A percentile compares a stretch with the other conserved stretches of the same genome.
phyloP scores from a whole-genome alignment of 805 yeast species.

The Teunomyces cretensis region DNA sequence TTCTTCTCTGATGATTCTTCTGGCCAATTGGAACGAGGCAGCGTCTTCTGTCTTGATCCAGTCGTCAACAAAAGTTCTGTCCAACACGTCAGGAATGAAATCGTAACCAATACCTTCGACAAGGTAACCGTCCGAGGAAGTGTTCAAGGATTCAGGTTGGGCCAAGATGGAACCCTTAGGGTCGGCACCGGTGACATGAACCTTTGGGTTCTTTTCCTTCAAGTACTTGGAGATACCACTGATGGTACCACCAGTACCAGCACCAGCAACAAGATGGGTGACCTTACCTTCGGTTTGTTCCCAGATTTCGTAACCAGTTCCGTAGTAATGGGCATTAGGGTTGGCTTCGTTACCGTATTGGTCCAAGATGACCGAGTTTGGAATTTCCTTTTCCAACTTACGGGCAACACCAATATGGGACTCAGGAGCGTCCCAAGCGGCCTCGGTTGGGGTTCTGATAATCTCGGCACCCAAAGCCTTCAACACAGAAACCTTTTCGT shows the following conservation, averaged over 20 bases:
- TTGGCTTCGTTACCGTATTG: conserved; percentile 78
- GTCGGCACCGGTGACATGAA: conserved; percentile 76
- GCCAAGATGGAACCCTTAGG: conserved; percentile 87
- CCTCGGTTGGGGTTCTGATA: conserved; percentile 87
- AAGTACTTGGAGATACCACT: conserved; percentile 84
- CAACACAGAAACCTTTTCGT: conserved; percentile 83
- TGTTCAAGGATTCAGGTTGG: conserved; percentile 69
- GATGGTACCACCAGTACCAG: conserved; percentile 96
- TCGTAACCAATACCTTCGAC: conserved; percentile 94
- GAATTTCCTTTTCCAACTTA: conserved; percentile 77
- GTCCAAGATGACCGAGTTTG: conserved; percentile 80
- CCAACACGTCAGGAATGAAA: conserved; percentile 78
- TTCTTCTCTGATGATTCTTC: conserved; percentile 80
- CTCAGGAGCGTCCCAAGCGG: conserved; percentile 92
- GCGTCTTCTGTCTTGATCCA: conserved; percentile 89
- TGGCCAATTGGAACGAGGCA: conserved; percentile 74
- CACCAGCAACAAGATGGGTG: conserved; percentile 81
- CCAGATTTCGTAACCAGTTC: conserved; percentile 86
- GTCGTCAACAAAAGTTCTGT: conserved; percentile 62
- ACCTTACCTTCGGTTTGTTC: conserved; percentile 72
- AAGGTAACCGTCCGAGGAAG: conserved; percentile 57
- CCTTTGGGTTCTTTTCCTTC: conserved; percentile 64
- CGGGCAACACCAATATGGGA: conserved; percentile 87
- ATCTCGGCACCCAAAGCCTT: conserved; percentile 90
- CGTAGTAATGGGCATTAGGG: conserved; percentile 80